Percentiles rank a stretch among this genome's conserved stretches.
Conservation (phyloP, 768 basidiomycete genomes). For the Rhodotorula diobovata region DNA sequence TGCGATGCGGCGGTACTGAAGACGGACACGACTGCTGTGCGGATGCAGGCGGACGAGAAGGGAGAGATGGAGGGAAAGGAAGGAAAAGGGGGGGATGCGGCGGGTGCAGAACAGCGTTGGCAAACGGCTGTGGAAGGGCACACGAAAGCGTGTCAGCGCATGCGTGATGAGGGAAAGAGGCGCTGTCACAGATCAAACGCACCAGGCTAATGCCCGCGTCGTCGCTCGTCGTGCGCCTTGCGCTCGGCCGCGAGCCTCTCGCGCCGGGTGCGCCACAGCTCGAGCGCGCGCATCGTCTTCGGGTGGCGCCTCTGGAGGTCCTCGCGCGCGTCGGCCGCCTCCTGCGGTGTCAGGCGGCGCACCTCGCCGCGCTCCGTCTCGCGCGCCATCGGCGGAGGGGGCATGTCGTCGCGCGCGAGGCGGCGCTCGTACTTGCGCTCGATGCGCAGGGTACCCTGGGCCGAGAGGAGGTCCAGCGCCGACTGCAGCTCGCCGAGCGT, state of each 20-base stretch:
- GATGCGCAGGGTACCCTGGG: neutral
- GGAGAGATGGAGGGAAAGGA: too few relatives aligned
- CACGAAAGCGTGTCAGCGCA: too few relatives aligned
- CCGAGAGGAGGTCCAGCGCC: constrained; percentile 11
- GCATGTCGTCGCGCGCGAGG: neutral
- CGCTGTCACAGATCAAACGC: too few relatives aligned
- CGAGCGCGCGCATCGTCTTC: constrained; percentile 16
- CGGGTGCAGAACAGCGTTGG: too few relatives aligned
- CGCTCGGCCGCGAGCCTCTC: constrained; percentile 1
- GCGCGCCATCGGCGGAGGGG: neutral
- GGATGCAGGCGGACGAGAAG: too few relatives aligned
- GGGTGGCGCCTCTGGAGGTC: constrained; percentile 10
- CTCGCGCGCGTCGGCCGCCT: neutral
- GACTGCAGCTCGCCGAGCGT: constrained; percentile 18
- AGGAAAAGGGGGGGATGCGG: too few relatives aligned
- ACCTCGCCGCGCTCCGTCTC: neutral
- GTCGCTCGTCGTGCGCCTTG: neutral
- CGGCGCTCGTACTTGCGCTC: neutral
- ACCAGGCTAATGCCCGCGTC: too few relatives aligned
- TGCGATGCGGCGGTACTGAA: neutral
- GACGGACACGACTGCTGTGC: too few relatives aligned
- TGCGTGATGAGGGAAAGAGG: neutral
- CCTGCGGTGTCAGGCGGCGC: neutral
- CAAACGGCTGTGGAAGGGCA: too few relatives aligned
- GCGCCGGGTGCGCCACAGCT: neutral